These are phyloP conservation scores for Porpolomopsis calyptriformis DNA, from an alignment of 768 basidiomycete genomes.

Conservation along the genomic window DNA sequence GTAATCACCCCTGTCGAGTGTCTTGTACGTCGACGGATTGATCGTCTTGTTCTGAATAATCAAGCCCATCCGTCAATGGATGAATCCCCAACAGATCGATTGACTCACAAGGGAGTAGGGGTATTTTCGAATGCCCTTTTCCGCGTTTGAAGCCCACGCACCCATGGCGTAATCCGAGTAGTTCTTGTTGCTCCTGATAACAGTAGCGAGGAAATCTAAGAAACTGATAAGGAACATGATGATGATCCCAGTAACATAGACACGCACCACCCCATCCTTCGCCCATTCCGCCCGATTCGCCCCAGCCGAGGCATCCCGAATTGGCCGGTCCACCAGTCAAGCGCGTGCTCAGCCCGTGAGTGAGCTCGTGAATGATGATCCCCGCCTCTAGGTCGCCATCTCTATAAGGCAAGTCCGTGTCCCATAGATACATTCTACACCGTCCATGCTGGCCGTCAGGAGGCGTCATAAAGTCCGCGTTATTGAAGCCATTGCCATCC, in stretches of 20 bases:
- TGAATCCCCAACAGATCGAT: not conserved
- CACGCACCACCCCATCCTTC: slow-evolving; percentile 83
- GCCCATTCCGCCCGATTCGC: slow-evolving; percentile 95
- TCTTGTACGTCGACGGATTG: slow-evolving; percentile 93
- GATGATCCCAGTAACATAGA: not conserved
- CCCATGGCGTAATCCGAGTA: slow-evolving; percentile 88
- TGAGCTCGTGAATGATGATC: slow-evolving; percentile 86
- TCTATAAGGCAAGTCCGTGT: slow-evolving; percentile 78
- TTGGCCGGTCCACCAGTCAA: slow-evolving; percentile 89
- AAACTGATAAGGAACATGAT: not conserved
- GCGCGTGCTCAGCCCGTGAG: slow-evolving; percentile 88
- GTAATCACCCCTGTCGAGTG: slow-evolving; percentile 86
- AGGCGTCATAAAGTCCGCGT: slow-evolving; percentile 85
- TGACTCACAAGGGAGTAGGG: slow-evolving; percentile 57
- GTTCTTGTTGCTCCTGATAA: slow-evolving; percentile 61
- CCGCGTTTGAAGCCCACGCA: slow-evolving; percentile 82
- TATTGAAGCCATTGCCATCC: slow-evolving; percentile 89
- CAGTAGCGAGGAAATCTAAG: slow-evolving; percentile 75
- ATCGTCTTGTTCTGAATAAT: slow-evolving; percentile 39
- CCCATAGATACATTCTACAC: slow-evolving; percentile 97
- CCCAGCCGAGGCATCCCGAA: slow-evolving; percentile 91
- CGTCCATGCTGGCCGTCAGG: slow-evolving; percentile 80
- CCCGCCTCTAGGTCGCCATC: slow-evolving; percentile 96
- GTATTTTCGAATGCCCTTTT: slow-evolving; percentile 76
- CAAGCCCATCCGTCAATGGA: not conserved